Conservation (phyloP, 768 basidiomycete species). For the Naganishia vaughanmartiniae region DNA sequence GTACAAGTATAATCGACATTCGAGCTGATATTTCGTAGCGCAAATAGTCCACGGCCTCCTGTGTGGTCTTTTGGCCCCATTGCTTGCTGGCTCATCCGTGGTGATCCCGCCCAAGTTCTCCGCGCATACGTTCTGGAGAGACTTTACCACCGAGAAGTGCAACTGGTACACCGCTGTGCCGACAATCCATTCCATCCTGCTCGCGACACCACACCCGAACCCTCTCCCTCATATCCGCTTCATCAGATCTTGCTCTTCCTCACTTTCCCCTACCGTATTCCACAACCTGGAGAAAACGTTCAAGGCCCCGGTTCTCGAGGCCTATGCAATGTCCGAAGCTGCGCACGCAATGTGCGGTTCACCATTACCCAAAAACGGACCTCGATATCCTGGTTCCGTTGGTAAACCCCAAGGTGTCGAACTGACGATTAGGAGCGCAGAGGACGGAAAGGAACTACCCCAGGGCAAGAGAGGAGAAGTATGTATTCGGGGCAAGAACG, state of each 20-base stretch:
- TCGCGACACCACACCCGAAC: conserved; percentile 44
- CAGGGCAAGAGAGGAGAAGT: conserved; percentile 57
- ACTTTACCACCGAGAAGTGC: conserved; percentile 52
- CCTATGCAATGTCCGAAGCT: conserved; percentile 60
- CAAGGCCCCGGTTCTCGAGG: conserved; percentile 60
- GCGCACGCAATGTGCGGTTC: conserved; percentile 47
- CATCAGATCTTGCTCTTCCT: conserved; percentile 56
- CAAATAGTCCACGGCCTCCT: conserved; percentile 65
- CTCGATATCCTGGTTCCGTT: conserved; percentile 49
- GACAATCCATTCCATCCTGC: conserved; percentile 52
- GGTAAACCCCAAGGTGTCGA: conserved; percentile 50
- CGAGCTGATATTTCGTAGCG: conserved; percentile 35
- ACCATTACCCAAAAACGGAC: conserved; percentile 39
- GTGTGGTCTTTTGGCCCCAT: conserved; percentile 61
- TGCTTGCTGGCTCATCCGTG: conserved; percentile 60
- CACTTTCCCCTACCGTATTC: conserved; percentile 60
- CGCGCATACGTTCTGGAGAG: conserved; percentile 59
- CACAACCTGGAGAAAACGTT: conserved; percentile 58
- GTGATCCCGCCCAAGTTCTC: conserved; percentile 62
- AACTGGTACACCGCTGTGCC: conserved; percentile 59
- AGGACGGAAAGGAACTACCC: conserved; percentile 49
- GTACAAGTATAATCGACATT: background rate
- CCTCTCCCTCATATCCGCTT: conserved; percentile 51
- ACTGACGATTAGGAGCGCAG: conserved; percentile 44
- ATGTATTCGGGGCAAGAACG: conserved; percentile 60